Conservation (phyloP, 495 filamentous ascomycete species). For the Lepraria neglecta region DNA sequence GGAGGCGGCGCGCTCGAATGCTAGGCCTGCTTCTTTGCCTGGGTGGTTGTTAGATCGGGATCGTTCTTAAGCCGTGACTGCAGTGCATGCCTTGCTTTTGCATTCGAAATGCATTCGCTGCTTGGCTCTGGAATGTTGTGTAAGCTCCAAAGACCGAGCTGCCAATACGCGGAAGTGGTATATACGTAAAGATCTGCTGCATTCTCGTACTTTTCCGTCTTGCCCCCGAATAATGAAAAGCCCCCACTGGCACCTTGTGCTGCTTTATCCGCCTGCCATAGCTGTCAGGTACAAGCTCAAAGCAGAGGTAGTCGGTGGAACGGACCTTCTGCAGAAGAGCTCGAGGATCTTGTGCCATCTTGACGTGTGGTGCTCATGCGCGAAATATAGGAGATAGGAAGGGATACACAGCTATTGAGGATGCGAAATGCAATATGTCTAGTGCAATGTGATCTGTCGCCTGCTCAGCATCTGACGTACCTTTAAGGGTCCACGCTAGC, state of each 20-base stretch:
- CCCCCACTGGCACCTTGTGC: conserved; percentile 62
- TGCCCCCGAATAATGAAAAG: conserved; percentile 69
- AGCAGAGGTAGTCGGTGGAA: not conserved
- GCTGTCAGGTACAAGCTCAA: conserved; percentile 5
- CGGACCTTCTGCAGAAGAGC: conserved; percentile 52
- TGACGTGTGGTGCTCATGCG: conserved; percentile 4
- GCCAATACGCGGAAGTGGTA: conserved; percentile 34
- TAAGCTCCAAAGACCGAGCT: not conserved
- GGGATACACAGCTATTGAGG: not conserved
- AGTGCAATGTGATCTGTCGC: conserved; percentile 2
- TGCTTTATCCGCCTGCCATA: conserved; percentile 68
- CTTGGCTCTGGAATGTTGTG: conserved; percentile 6
- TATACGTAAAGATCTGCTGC: conserved; percentile 75
- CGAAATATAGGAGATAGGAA: not conserved
- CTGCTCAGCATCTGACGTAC: conserved; percentile 12
- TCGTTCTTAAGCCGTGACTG: not conserved
- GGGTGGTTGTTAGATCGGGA: not conserved
- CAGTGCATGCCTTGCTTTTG: conserved; percentile 62
- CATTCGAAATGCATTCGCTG: conserved; percentile 70
- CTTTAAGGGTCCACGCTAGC: not conserved
- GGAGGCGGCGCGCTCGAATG: conserved; percentile 70
- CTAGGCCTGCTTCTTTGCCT: conserved; percentile 75
- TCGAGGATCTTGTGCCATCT: conserved; percentile 49
- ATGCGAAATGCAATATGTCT: conserved; percentile 3
- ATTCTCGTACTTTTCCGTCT: conserved; percentile 75